These are phyloP conservation scores for Meyerozyma elateridarum DNA, from an alignment of 1,139 yeast species.

Conservation along the genomic window DNA sequence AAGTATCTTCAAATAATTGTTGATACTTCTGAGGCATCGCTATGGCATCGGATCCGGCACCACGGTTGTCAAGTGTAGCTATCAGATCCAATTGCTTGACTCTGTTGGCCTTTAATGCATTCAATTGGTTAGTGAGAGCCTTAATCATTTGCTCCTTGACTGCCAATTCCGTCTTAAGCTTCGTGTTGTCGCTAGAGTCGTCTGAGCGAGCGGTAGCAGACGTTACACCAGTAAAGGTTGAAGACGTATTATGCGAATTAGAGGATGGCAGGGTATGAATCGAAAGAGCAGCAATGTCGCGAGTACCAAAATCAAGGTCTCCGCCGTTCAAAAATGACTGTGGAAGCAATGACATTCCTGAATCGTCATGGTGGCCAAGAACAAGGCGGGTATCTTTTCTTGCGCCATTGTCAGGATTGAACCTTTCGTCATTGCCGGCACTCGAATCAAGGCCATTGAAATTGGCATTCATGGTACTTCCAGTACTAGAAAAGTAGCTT, in stretches of 20 bases:
- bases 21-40: conserved; percentile 42
- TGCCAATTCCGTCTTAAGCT: conserved; percentile 28
- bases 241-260: not conserved
- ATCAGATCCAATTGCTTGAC: conserved; percentile 8
- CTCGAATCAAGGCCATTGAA: not conserved
- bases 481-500: conserved; percentile 21
- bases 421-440: conserved; percentile 2
- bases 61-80: not conserved
- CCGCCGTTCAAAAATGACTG: conserved; percentile 1
- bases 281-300: not conserved
- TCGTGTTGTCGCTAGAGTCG: conserved; percentile 9
- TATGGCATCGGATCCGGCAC: conserved; percentile 8
- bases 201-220: not conserved
- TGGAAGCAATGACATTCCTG: conserved; percentile 3
- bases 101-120: conserved; percentile 14
- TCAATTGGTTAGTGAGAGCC: conserved; percentile 30
- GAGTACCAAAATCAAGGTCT: conserved; percentile 1
- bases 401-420: conserved; percentile 3
- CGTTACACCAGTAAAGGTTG: not conserved
- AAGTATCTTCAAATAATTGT: conserved; percentile 46
- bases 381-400: conserved; percentile 2
- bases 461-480: conserved; percentile 8
- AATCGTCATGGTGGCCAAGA: conserved; percentile 4
- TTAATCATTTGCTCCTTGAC: conserved; percentile 33
- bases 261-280: conserved; percentile 1